Evolutionary conservation across 179 eudicot species (phyloP).

Genomic region (Silene noctiflora): DNA sequence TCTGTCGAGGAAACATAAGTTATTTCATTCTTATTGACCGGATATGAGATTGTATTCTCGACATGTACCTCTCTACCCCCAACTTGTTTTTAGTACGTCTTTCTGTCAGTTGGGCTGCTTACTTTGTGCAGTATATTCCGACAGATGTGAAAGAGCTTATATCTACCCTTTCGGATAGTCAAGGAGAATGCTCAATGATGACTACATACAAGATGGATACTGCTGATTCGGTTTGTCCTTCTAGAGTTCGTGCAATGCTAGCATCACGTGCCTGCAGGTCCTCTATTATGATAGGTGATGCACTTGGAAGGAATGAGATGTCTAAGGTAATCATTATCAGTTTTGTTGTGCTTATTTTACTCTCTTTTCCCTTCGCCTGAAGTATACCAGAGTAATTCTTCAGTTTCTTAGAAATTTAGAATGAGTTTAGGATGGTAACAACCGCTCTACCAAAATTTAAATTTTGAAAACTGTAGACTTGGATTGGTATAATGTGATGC

Average conservation of each 20-base stretch:
- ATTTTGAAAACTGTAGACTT: too few relatives aligned
- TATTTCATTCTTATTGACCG: neutral
- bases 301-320: conserved; percentile 93
- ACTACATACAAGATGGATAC: conserved; percentile 75
- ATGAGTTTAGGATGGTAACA: too few relatives aligned
- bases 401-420: too few relatives aligned
- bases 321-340: conserved; percentile 50
- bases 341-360: neutral
- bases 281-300: conserved; percentile 84
- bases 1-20: too few relatives aligned
- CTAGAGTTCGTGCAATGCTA: conserved; percentile 91
- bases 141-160: conserved; percentile 93
- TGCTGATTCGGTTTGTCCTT: conserved; percentile 79
- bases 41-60: neutral
- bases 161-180: conserved; percentile 77
- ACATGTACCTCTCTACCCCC: neutral
- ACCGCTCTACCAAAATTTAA: too few relatives aligned
- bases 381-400: neutral
- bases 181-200: conserved; percentile 75
- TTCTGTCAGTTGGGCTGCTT: neutral
- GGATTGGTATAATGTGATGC: too few relatives aligned
- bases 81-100: conserved; percentile 9
- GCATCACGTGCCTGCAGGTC: conserved; percentile 99
- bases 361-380: neutral
- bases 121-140: conserved; percentile 16